Evolutionary conservation across 352 stramenopile genomes (phyloP).

Genomic region (Phytopythium montanum): DNA sequence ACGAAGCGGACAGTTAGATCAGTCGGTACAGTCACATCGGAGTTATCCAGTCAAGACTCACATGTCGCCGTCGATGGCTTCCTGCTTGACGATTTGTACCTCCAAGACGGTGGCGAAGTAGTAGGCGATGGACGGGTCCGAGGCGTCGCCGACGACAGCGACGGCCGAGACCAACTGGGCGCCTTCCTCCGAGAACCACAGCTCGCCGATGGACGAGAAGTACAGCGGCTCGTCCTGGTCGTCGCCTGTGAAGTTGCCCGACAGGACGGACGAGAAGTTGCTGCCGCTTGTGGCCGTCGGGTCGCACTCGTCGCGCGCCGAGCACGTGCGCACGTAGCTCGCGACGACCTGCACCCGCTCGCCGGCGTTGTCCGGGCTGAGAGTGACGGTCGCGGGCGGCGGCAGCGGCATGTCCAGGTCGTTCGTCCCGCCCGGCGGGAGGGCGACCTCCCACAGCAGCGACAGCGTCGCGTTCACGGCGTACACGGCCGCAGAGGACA

Average conservation of each 20-base stretch:
- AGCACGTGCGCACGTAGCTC: slow-evolving; percentile 43
- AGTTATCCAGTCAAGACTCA: slow-evolving; percentile 12
- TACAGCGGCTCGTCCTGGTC: slow-evolving; percentile 19
- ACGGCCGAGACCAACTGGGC: slow-evolving; percentile 45
- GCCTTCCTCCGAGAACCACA: slow-evolving; percentile 31
- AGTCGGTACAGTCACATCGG: background rate
- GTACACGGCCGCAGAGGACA: slow-evolving; percentile 28
- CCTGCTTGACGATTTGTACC: slow-evolving; percentile 24
- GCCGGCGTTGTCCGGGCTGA: slow-evolving; percentile 24
- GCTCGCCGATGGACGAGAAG: slow-evolving; percentile 35
- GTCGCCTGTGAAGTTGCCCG: slow-evolving; percentile 36
- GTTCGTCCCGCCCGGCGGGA: slow-evolving; percentile 31
- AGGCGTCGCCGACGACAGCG: slow-evolving; percentile 31
- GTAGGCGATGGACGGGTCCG: slow-evolving; percentile 34
- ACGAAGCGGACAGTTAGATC: background rate
- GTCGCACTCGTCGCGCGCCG: slow-evolving; percentile 25
- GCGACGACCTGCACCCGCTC: slow-evolving; percentile 37
- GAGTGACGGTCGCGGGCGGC: slow-evolving; percentile 22
- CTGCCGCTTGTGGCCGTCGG: slow-evolving; percentile 18
- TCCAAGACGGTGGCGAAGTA: slow-evolving; percentile 47
- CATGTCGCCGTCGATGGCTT: slow-evolving; percentile 14
- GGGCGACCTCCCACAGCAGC: slow-evolving; percentile 37
- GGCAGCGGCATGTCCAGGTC: slow-evolving; percentile 40
- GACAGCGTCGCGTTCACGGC: slow-evolving; percentile 33
- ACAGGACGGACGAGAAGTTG: slow-evolving; percentile 22